A percentile compares a stretch with the other conserved stretches of the same genome.
phyloP scores from a whole-genome alignment of 2,329 filamentous ascomycete species.

The Huntiella abstrusa region DNA sequence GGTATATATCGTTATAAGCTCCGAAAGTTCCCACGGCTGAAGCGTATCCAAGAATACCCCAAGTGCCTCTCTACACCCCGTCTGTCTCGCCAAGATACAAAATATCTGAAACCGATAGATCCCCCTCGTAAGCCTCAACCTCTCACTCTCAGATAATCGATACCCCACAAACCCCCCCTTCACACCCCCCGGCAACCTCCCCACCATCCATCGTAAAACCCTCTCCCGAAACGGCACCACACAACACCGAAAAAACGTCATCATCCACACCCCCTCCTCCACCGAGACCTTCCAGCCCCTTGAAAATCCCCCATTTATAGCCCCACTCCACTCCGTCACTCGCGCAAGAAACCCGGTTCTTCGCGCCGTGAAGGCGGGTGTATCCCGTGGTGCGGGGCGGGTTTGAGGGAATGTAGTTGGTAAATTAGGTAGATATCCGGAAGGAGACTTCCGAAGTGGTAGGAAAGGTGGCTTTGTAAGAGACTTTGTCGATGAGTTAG shows the following conservation, averaged over 20 bases:
- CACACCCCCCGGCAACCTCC: slow-evolving; percentile 3
- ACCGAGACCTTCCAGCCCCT: neutral
- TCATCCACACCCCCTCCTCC: slow-evolving; percentile 5
- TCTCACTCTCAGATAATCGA: neutral
- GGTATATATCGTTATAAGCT: slow-evolving; percentile 7
- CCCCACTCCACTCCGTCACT: no score
- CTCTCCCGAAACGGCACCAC: slow-evolving; percentile 2
- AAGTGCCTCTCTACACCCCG: neutral
- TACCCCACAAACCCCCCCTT: neutral
- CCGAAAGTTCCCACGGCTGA: slow-evolving; percentile 10
- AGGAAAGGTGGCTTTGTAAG: slow-evolving; percentile 4
- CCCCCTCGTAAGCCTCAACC: slow-evolving; percentile 4
- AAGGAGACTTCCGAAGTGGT: slow-evolving; percentile 7
- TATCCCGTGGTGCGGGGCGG: neutral
- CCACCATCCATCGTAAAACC: slow-evolving; percentile 2
- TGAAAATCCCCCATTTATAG: no score
- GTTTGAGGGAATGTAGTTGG: slow-evolving; percentile 8
- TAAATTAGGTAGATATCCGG: slow-evolving; percentile 7
- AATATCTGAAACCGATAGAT: slow-evolving; percentile 10
- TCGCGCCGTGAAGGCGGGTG: neutral
- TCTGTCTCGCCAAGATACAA: no score
- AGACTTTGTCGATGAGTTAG: slow-evolving; percentile 4
- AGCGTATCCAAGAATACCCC: slow-evolving; percentile 4
- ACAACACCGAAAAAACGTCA: slow-evolving; percentile 8
- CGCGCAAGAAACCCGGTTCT: neutral